These are phyloP conservation scores for Phytopythium helicoides DNA, from an alignment of 352 stramenopile genomes.

Conservation along the genomic window DNA sequence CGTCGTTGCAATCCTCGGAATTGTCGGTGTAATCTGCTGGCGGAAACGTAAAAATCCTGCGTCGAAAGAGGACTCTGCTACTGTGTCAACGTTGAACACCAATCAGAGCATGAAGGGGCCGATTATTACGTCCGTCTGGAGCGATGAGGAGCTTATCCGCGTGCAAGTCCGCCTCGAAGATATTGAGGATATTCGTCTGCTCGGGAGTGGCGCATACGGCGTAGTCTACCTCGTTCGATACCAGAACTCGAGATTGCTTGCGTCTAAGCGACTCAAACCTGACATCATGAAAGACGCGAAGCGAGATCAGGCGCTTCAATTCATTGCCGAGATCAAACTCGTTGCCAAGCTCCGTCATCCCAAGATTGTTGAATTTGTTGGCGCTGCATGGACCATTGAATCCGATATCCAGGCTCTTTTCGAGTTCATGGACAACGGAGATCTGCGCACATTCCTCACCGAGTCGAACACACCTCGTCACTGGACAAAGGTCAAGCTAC, in stretches of 20 bases:
- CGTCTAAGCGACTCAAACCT: conserved; percentile 20
- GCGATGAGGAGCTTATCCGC: conserved; percentile 11
- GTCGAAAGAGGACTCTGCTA: conserved; percentile 5
- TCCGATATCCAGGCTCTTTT: conserved; percentile 46
- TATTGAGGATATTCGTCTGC: conserved; percentile 17
- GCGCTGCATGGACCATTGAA: conserved; percentile 41
- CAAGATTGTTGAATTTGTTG: conserved; percentile 38
- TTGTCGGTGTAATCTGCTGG: no score
- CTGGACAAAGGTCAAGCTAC: conserved; percentile 26
- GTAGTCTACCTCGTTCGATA: conserved; percentile 26
- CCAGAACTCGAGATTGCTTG: conserved; percentile 13
- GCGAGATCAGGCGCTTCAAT: conserved; percentile 11
- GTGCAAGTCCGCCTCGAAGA: conserved; percentile 18
- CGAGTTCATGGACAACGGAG: conserved; percentile 56
- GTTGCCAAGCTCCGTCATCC: conserved; percentile 37
- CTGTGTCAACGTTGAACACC: conserved; percentile 9
- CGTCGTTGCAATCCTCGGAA: conserved; percentile 9
- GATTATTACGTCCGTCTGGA: conserved; percentile 16
- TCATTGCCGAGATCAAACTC: conserved; percentile 33
- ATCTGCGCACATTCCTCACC: conserved; percentile 36
- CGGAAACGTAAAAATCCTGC: conserved; percentile 3
- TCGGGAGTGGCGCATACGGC: conserved; percentile 21
- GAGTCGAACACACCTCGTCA: conserved; percentile 8
- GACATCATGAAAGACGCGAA: conserved; percentile 11
- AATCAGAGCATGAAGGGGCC: conserved; percentile 12